Evolutionary conservation across 805 yeast species (phyloP), one percentile per base, ranked within the genome.

Genomic region (Candida multigemmis): DNA sequence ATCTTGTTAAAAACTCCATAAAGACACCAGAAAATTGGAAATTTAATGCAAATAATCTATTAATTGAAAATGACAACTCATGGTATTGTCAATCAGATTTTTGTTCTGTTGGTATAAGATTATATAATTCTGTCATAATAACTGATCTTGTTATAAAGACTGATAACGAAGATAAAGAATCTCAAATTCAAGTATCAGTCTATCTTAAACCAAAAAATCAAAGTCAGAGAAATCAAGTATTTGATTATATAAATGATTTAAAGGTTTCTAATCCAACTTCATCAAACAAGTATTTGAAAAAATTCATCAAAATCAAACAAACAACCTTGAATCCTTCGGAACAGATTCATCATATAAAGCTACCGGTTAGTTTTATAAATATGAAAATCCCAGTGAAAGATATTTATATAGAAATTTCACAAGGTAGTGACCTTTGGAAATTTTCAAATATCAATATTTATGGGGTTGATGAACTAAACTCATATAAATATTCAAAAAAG

Each of bases 41-140:
- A 25, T 50, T 28, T 27, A 58, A 61, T 35, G 68, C 67, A 8
- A 61, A 60, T 36, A 58, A 54, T 29, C 42, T 49, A 3, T 35
- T 61, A 12, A 33, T 53, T 5, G 63, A 61, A 28, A 53, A 53
- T 6, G 60, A 50, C 1, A 29, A 35, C 7, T 31, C 31, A 21
- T 61, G 67, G 68, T 42, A 43, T 18, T 56, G 65, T 36, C 42
- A 38, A 10, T 35, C 51, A 1, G 30, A 33, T 12, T 27, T 28
- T 5, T 58, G 65, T 30, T 38, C 59, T 5, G 27, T 59, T 11
- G 68, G 68, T 1, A 34, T 61, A 7, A 42, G 63, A 19, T 32
- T 61, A 19, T 45, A 49, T 19, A 38, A 39, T 16, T 36, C 60
- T 2, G 36, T 57, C 3, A 48, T 61, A 6, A 33, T 60, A 11